Evolutionary conservation across 1,139 yeast species (phyloP).

Genomic region (Blastobotrys illinoisensis): DNA sequence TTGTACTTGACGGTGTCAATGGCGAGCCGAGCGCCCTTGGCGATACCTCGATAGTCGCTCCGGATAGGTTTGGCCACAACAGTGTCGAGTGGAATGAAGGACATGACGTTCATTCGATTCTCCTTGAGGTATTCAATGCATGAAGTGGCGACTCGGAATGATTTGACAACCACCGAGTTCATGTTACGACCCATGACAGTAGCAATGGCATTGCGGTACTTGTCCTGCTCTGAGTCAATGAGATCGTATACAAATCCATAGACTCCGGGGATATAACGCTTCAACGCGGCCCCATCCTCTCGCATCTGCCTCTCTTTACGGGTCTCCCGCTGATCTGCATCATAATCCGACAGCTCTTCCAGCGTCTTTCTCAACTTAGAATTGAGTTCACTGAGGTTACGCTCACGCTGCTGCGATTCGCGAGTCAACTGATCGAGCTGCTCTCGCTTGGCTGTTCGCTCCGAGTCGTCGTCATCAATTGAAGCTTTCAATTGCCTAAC

Average conservation of each 20-base stretch:
- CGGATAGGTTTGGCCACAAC: slow-evolving; percentile 59
- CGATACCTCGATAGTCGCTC: slow-evolving; percentile 50
- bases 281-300: slow-evolving; percentile 65
- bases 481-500: slow-evolving; percentile 17
- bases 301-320: slow-evolving; percentile 61
- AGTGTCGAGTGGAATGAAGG: slow-evolving; percentile 84
- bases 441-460: slow-evolving; percentile 34
- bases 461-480: slow-evolving; percentile 29
- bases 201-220: slow-evolving; percentile 70
- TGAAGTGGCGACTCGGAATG: slow-evolving; percentile 65
- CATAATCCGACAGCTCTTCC: slow-evolving; percentile 60
- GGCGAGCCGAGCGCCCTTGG: slow-evolving; percentile 51
- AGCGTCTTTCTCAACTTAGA: slow-evolving; percentile 61
- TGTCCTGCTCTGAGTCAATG: slow-evolving; percentile 70
- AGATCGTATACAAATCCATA: slow-evolving; percentile 75
- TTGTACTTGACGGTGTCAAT: slow-evolving; percentile 69
- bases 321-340: slow-evolving; percentile 72
- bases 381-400: slow-evolving; percentile 52
- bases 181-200: slow-evolving; percentile 74
- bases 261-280: slow-evolving; percentile 73
- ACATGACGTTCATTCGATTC: slow-evolving; percentile 77
- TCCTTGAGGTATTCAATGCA: slow-evolving; percentile 82
- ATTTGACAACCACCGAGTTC: slow-evolving; percentile 82
- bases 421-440: slow-evolving; percentile 41
- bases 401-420: slow-evolving; percentile 42